Percentiles rank a stretch among this genome's conserved stretches.
phyloP scores from a whole-genome alignment of 805 yeast species.

The Myxozyma sirexii region DNA sequence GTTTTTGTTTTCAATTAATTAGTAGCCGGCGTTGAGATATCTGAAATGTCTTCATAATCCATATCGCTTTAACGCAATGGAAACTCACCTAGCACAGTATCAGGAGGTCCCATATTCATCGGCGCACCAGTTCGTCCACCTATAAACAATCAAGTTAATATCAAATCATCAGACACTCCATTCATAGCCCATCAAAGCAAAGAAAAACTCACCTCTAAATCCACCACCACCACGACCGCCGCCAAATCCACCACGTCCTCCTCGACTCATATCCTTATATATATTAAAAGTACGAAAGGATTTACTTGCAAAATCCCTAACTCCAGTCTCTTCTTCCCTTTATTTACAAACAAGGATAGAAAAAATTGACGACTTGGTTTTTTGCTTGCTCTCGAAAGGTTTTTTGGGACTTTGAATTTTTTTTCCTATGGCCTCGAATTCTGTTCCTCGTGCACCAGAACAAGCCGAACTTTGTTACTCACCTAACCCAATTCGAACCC shows the following conservation, averaged over 20 bases:
- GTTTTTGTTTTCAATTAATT: no score
- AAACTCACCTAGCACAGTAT: constrained; percentile 56
- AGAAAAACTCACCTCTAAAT: constrained; percentile 22
- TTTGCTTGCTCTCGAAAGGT: background rate
- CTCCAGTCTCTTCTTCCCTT: background rate
- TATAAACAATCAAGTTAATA: background rate
- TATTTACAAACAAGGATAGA: no score
- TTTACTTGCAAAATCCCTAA: background rate
- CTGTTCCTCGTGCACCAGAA: background rate
- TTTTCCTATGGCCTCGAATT: background rate
- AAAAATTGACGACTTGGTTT: no score
- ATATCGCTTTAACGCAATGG: no score
- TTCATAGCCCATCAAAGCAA: background rate
- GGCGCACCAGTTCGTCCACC: constrained; percentile 74
- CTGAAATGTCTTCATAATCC: no score
- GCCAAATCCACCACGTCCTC: constrained; percentile 56
- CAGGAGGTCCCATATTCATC: constrained; percentile 94
- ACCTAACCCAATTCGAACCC: constrained; percentile 8
- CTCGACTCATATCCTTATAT: constrained; percentile 58
- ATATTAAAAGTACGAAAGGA: background rate
- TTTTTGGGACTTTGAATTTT: constrained; percentile 11
- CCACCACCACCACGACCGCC: constrained; percentile 61
- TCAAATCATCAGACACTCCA: background rate
- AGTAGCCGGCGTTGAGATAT: no score
- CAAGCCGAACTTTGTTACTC: background rate